Evolutionary conservation across 2,329 filamentous ascomycete genomes (phyloP), one percentile per base, ranked within the genome.

Genomic region (Metarhizium album): DNA sequence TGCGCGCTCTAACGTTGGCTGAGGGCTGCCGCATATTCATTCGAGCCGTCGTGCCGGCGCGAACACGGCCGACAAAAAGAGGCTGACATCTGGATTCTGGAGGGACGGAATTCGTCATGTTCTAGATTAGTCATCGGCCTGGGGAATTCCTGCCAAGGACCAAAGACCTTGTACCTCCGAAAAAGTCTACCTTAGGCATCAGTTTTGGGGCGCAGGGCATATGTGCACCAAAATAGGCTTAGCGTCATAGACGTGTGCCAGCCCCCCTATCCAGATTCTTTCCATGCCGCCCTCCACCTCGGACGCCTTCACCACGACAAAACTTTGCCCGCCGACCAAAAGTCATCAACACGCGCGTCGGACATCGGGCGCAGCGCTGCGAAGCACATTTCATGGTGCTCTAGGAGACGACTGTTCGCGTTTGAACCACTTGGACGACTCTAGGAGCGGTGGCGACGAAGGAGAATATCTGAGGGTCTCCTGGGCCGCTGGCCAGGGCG

Each of bases 271-370:
- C 40, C 64, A 71, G 70, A 69, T 67, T 70, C 68, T 72, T 70
- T 43, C 69, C 67, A 61, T 60, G 63, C 64, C 61, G 65, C 64
- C 64, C 63, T 62, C 37, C 57, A 55, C 57, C 58, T 60, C 63
- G 63, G 66, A 67, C 64, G 62, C 65, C 63, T 70, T 63, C 67
- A 66, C 68, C 65, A 67, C 67, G 68, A 70, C 68, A 68, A 71
- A 69, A 70, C 64, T 65, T 63, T 66, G 66, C 62, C 61, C 58
- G 55, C 53, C 58, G 57, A 59, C 58, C 57, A 60, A 60, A 67
- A 63, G 54, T 60, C 70, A 76, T 73, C 71, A 69, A 66, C 68
- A 70, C 71, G 71, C 78, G 76, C 73, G 74, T 74, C 75, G 69
- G 68, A 66, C 70, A 71, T 71, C 70, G 69, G 67, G 67, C 67